Conservation (phyloP, 2,329 filamentous ascomycete genomes). For the Ploettnerulaceae sp. region DNA sequence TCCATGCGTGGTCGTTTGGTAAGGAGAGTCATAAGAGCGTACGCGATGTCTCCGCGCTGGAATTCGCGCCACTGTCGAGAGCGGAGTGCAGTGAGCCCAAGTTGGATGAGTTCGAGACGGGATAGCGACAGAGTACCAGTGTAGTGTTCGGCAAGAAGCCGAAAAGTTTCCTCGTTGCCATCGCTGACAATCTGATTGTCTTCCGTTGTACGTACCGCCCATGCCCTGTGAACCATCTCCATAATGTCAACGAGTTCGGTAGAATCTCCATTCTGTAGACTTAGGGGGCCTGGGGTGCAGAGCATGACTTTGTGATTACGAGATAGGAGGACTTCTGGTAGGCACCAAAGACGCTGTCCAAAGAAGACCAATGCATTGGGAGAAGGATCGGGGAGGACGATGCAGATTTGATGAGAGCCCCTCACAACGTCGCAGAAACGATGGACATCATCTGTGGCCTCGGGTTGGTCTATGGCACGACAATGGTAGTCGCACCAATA, state of each 20-base stretch:
- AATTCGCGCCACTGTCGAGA: conserved; percentile 11
- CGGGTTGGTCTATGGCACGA: not conserved
- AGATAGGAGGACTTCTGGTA: not conserved
- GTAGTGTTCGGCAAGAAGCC: conserved; percentile 5
- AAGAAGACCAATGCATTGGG: not conserved
- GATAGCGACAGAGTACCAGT: conserved; percentile 23
- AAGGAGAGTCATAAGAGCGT: conserved; percentile 34
- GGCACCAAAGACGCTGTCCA: not conserved
- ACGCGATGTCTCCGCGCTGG: conserved; percentile 29
- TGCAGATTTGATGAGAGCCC: not conserved
- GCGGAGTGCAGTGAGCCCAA: conserved; percentile 25
- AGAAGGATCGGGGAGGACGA: not conserved
- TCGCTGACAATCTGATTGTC: too few relatives aligned
- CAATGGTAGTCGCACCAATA: conserved; percentile 2
- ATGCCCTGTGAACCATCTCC: conserved; percentile 1
- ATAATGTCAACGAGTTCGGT: not conserved
- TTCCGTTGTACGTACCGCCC: too few relatives aligned
- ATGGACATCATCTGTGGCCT: not conserved
- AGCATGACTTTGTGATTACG: conserved; percentile 3
- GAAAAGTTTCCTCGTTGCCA: not conserved
- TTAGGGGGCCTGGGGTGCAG: not conserved
- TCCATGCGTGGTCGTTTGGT: conserved; percentile 25
- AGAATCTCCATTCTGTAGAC: not conserved
- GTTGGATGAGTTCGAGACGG: conserved; percentile 29
- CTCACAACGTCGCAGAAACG: not conserved